Evolutionary conservation across 2,329 filamentous ascomycete genomes (phyloP).

Genomic region (Trichocomaceae sp.): DNA sequence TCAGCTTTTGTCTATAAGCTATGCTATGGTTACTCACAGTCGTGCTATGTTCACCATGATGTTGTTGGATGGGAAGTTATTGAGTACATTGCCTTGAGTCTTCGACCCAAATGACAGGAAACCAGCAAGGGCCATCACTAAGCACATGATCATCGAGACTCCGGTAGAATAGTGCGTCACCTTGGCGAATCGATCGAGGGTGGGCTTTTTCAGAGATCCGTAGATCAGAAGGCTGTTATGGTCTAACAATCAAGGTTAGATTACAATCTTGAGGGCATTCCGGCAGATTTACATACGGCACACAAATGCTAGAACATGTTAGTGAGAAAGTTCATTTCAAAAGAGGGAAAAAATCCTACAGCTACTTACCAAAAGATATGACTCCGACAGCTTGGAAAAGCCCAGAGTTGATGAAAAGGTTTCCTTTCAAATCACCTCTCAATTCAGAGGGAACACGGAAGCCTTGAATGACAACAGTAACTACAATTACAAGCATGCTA

Average conservation of each 20-base stretch:
- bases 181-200: slow-evolving; percentile 84
- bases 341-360: background rate
- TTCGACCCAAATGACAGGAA: slow-evolving; percentile 90
- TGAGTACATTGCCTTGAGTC: slow-evolving; percentile 91
- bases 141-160: slow-evolving; percentile 85
- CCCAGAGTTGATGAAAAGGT: slow-evolving; percentile 73
- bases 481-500: slow-evolving; percentile 85
- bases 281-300: slow-evolving; percentile 46
- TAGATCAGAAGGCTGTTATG: slow-evolving; percentile 98
- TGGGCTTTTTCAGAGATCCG: slow-evolving; percentile 86
- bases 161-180: slow-evolving; percentile 92
- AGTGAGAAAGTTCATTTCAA: slow-evolving; percentile 20
- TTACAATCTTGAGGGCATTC: background rate
- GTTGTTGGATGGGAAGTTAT: slow-evolving; percentile 91
- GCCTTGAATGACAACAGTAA: slow-evolving; percentile 82
- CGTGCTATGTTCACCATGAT: slow-evolving; percentile 90
- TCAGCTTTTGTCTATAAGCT: background rate
- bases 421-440: slow-evolving; percentile 63
- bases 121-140: slow-evolving; percentile 78
- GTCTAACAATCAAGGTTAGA: slow-evolving; percentile 42
- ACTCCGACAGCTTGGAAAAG: slow-evolving; percentile 96
- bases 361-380: slow-evolving; percentile 78
- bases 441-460: slow-evolving; percentile 64
- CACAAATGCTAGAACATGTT: slow-evolving; percentile 52
- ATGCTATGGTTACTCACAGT: slow-evolving; percentile 45